Evolutionary conservation across 2,329 filamentous ascomycete species (phyloP).

Genomic region (Scleromitrula shiraiana): DNA sequence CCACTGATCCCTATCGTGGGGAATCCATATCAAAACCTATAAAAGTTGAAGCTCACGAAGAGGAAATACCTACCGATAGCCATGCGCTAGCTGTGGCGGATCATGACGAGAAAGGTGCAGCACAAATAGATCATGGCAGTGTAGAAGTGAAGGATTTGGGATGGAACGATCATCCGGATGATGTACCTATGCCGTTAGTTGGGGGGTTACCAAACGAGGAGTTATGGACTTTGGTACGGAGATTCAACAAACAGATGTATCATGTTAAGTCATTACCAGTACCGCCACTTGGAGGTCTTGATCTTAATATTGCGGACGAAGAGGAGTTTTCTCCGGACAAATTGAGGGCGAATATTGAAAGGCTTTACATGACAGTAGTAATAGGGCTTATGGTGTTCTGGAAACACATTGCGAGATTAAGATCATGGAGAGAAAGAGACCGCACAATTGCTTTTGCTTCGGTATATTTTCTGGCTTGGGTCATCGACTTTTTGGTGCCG

Average conservation of each 20-base stretch:
- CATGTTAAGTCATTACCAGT: conserved; percentile 57
- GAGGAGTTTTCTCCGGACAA: conserved; percentile 84
- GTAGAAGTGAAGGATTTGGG: conserved; percentile 48
- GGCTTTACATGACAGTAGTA: conserved; percentile 73
- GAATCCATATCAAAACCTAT: conserved; percentile 13
- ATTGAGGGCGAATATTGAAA: conserved; percentile 66
- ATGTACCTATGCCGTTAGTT: conserved; percentile 47
- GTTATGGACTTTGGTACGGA: conserved; percentile 52
- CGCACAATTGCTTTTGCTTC: conserved; percentile 56
- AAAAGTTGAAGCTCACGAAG: conserved; percentile 18
- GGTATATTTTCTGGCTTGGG: conserved; percentile 58
- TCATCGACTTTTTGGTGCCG: conserved; percentile 62
- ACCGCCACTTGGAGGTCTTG: conserved; percentile 57
- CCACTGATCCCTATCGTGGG: conserved; percentile 5
- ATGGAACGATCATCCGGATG: conserved; percentile 45
- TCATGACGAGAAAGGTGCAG: conserved; percentile 34
- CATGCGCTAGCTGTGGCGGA: conserved; percentile 35
- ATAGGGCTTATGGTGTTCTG: conserved; percentile 56
- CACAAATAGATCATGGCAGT: conserved; percentile 32
- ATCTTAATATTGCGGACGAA: conserved; percentile 73
- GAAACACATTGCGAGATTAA: conserved; percentile 68
- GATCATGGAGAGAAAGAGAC: conserved; percentile 69
- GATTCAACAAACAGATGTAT: conserved; percentile 59
- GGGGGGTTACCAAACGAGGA: conserved; percentile 56
- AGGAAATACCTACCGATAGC: conserved; percentile 32